Evolutionary conservation across 305 asterid genomes (phyloP), one percentile per base, ranked within the genome.

Genomic region (Fraxinus xanthoxyloides): DNA sequence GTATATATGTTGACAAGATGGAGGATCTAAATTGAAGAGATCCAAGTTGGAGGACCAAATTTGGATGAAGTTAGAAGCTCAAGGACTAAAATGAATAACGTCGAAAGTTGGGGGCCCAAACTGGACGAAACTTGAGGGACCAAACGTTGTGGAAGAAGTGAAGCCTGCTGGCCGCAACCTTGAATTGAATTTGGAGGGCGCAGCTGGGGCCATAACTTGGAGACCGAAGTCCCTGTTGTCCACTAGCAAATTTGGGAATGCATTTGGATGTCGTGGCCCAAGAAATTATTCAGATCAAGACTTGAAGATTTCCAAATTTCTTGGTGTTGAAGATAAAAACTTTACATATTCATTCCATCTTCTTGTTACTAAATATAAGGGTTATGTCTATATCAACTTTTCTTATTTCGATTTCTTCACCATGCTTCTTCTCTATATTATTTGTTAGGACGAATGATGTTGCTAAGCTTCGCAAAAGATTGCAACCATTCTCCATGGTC

Each of bases 401-500:
- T 38, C 15, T 38, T 38, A 10, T 38, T 38, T 38, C 13, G 48
- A 38, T 38, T 38, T 38, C 48, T 38, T 38, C 48, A 38, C 3
- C 15, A 2, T 8, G 13, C 12, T 38, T 38, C 3, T 38, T 38
- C 0, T 38, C 48, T 9, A 8, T 4, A 43, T 43, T 43, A 3
- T 9, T 40, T 40, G 4, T 40, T 10, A 40, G 51, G 51, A 40
- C 4, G 17, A 40, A 9, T 10, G 2, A 40, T 10, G 51, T 91
- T 12, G 90, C 98, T 21, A 88, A 90, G 87, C 92, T 92, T 36
- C 83, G 95, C 24, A 89, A 81, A 38, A 82, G 77, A 54, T 81
- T 91, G 72, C 91, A 85, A 69, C 94, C 97, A 6, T 92, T 92
- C 82, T 89, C 97, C 76, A 10, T 40, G 31, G 31, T 28, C 31